phyloP scores from a whole-genome alignment of 768 basidiomycete species.

The Cantharellus cinnabarinus region DNA sequence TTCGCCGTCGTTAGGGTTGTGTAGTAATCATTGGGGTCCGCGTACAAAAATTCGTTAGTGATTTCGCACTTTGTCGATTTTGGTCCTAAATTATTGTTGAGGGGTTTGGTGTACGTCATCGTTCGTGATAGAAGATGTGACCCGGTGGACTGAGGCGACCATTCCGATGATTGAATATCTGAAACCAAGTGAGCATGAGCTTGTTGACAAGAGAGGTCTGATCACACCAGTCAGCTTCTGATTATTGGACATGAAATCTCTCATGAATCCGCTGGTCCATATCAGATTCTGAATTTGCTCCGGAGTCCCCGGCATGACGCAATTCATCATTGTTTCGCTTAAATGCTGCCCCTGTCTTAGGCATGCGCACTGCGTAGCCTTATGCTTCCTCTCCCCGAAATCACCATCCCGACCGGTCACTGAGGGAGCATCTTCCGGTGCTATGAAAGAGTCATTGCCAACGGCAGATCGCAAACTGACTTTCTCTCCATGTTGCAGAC shows the following conservation, averaged over 20 bases:
- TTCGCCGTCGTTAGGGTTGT: constrained; percentile 72
- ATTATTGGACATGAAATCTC: constrained; percentile 76
- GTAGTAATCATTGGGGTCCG: constrained; percentile 70
- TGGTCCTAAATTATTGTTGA: constrained; percentile 74
- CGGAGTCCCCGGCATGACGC: constrained; percentile 69
- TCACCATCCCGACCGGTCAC: neutral
- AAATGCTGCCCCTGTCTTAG: constrained; percentile 50
- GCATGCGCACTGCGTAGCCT: constrained; percentile 37
- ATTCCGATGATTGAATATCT: constrained; percentile 95
- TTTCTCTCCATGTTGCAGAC: neutral
- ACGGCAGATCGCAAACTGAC: neutral
- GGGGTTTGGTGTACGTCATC: constrained; percentile 92
- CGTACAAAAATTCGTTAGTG: constrained; percentile 58
- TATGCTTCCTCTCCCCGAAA: constrained; percentile 9
- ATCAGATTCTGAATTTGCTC: constrained; percentile 92
- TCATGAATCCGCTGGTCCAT: constrained; percentile 89
- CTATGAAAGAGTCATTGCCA: neutral
- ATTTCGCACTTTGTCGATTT: constrained; percentile 94
- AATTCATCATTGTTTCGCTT: constrained; percentile 53
- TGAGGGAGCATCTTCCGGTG: neutral
- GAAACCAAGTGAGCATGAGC: neutral
- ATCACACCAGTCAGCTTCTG: constrained; percentile 71
- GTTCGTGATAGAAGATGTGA: constrained; percentile 61
- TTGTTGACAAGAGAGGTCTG: neutral
- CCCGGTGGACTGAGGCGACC: constrained; percentile 46